Conservation (phyloP, 2,329 filamentous ascomycete genomes). For the Exophiala dermatitidis region DNA sequence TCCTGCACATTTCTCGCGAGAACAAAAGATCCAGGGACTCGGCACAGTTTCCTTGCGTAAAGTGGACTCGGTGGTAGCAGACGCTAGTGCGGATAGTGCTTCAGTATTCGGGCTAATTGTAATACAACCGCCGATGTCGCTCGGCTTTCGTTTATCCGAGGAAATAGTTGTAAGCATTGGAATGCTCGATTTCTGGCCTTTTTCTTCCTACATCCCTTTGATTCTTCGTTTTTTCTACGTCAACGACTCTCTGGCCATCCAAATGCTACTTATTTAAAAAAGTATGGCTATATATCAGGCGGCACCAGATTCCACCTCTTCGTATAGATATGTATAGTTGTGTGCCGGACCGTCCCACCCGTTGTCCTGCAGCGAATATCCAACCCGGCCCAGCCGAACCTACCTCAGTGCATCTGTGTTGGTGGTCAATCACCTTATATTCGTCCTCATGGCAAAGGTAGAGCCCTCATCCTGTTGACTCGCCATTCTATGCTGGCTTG, state of each 20-base stretch:
- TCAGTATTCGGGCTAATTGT: no score
- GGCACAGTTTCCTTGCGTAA: background rate
- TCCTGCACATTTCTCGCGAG: conserved; percentile 4
- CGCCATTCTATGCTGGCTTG: no score
- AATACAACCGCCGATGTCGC: background rate
- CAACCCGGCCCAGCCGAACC: no score
- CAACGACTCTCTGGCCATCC: background rate
- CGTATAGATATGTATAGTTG: background rate
- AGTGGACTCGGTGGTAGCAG: background rate
- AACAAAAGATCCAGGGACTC: background rate
- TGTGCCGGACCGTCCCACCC: no score
- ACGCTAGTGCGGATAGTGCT: no score
- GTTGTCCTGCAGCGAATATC: no score
- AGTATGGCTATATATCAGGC: background rate
- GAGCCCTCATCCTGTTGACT: no score
- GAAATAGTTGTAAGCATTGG: background rate
- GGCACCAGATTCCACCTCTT: background rate
- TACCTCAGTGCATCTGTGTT: no score
- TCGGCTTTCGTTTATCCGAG: background rate
- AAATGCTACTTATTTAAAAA: background rate
- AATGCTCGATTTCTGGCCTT: background rate
- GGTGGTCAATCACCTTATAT: no score
- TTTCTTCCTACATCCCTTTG: background rate
- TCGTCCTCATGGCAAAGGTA: no score
- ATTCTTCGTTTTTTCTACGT: background rate